Percentiles rank a stretch among this genome's conserved stretches.
phyloP scores from a whole-genome alignment of 176 grass and related monocot genomes.

The Oryza punctata region DNA sequence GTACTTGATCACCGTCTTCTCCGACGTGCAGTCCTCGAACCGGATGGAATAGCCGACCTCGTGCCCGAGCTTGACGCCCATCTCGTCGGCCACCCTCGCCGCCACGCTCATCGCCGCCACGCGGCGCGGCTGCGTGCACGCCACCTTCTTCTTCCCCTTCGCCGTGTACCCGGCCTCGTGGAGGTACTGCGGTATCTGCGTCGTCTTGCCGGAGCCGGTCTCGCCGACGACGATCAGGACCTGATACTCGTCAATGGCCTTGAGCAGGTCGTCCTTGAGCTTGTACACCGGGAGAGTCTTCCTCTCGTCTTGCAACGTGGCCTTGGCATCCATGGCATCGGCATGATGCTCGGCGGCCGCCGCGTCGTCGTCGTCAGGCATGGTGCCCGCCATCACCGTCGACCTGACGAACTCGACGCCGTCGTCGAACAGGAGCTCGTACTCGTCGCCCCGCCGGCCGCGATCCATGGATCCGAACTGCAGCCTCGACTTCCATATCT shows the following conservation, averaged over 20 bases:
- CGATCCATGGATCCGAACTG: slow-evolving; percentile 33
- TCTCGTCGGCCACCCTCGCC: slow-evolving; percentile 58
- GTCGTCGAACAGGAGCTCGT: slow-evolving; percentile 28
- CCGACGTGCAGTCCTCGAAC: slow-evolving; percentile 79
- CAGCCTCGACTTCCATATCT: slow-evolving; percentile 31
- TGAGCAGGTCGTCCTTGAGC: slow-evolving; percentile 47
- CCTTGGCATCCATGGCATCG: slow-evolving; percentile 11
- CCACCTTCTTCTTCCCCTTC: slow-evolving; percentile 31
- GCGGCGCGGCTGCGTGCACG: slow-evolving; percentile 67
- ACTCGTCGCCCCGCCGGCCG: neutral
- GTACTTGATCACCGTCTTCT: slow-evolving; percentile 62
- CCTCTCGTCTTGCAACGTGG: slow-evolving; percentile 40
- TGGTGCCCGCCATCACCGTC: neutral
- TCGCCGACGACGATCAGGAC: slow-evolving; percentile 58
- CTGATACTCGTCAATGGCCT: slow-evolving; percentile 40
- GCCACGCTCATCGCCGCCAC: slow-evolving; percentile 74
- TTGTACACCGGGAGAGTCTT: slow-evolving; percentile 52
- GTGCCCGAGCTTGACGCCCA: slow-evolving; percentile 64
- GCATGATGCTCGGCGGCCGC: neutral
- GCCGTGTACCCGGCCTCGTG: slow-evolving; percentile 53
- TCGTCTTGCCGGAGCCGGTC: slow-evolving; percentile 72
- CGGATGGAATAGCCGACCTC: slow-evolving; percentile 72
- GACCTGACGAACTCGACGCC: slow-evolving; percentile 40
- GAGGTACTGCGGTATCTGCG: slow-evolving; percentile 74
- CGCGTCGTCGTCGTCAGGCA: neutral